Evolutionary conservation across 345 rosid genomes (phyloP).

Genomic region (Anacardium occidentale): DNA sequence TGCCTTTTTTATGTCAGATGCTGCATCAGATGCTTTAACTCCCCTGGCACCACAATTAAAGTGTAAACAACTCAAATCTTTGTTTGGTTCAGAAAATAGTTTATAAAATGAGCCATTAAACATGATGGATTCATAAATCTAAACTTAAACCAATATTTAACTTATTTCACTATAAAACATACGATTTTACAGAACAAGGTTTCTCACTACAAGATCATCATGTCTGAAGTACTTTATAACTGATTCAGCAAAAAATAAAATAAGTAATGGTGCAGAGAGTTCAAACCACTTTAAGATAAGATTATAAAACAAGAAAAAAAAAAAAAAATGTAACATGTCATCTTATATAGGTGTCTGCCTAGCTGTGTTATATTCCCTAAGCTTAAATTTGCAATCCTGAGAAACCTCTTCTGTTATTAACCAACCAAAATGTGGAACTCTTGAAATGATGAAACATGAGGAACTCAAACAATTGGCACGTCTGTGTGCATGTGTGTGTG

Average conservation of each 20-base stretch:
- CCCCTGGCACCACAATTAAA: slow-evolving; percentile 57
- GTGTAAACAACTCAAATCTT: slow-evolving; percentile 7
- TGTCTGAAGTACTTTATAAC: neutral
- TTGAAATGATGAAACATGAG: too few relatives aligned
- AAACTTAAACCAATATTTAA: neutral
- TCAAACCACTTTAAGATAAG: neutral
- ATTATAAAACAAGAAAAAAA: neutral
- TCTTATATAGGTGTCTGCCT: neutral
- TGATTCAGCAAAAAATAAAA: neutral
- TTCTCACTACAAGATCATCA: neutral
- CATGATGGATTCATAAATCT: neutral
- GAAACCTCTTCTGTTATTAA: too few relatives aligned
- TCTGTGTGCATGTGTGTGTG: too few relatives aligned
- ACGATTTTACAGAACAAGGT: neutral
- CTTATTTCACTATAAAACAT: neutral
- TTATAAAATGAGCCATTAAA: neutral
- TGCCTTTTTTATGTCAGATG: slow-evolving; percentile 87
- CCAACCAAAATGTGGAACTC: too few relatives aligned
- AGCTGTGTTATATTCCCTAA: neutral
- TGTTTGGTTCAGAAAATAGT: neutral
- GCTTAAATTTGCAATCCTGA: too few relatives aligned
- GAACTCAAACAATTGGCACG: too few relatives aligned
- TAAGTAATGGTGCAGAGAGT: neutral
- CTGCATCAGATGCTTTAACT: slow-evolving; percentile 57
- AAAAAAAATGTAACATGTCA: neutral